These are phyloP conservation scores for Isabelozyma gotoi DNA, from an alignment of 805 yeast species.

Conservation along the genomic window DNA sequence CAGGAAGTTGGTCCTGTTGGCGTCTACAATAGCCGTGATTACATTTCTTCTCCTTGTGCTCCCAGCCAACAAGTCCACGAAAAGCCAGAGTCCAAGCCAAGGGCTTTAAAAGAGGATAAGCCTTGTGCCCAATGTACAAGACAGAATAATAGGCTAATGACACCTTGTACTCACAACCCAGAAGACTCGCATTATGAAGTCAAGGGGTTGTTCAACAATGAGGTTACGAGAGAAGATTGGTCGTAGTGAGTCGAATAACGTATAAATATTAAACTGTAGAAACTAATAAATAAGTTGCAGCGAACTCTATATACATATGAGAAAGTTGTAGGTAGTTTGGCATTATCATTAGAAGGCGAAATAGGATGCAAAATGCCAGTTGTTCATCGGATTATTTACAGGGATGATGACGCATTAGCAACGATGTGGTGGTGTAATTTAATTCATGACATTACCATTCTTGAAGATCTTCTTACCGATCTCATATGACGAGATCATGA, in stretches of 20 bases:
- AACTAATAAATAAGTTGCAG: background rate
- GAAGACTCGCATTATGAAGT: background rate
- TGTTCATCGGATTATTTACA: too few relatives aligned
- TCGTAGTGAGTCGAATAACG: too few relatives aligned
- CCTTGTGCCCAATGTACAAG: background rate
- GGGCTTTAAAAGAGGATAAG: background rate
- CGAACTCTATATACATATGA: background rate
- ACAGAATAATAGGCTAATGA: background rate
- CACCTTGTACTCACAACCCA: background rate
- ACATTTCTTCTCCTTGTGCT: background rate
- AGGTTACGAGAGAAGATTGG: background rate
- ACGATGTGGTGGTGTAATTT: background rate
- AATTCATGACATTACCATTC: constrained; percentile 13
- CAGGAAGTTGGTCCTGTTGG: background rate
- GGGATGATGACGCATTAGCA: background rate
- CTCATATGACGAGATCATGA: constrained; percentile 95
- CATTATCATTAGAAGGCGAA: background rate
- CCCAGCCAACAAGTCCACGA: background rate
- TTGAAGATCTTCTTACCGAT: constrained; percentile 64
- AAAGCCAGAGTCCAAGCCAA: background rate
- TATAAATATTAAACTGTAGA: background rate
- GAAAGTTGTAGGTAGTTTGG: background rate
- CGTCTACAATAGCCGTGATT: background rate
- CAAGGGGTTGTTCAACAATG: background rate
- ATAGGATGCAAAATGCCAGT: too few relatives aligned